A percentile compares a stretch with the other conserved stretches of the same genome.
Evolutionary conservation across 2,329 filamentous ascomycete genomes (phyloP).

Genomic region (Exophiala phaeomuriformis): DNA sequence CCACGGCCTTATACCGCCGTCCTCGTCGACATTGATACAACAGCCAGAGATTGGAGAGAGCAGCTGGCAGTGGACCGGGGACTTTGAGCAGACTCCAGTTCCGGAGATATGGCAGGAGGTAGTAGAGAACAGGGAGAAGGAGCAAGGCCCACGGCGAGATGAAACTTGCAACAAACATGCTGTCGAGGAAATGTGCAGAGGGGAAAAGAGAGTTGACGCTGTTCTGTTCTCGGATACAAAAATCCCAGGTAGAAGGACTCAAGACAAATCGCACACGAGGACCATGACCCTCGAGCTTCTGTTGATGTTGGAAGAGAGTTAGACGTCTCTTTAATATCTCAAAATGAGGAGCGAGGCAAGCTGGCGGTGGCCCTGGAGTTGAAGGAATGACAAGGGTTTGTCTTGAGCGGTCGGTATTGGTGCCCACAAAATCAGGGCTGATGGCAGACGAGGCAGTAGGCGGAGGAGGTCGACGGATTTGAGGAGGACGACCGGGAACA

Average conservation of each 20-base stretch:
- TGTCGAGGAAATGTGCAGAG: conserved; percentile 3
- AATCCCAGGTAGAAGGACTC: background rate
- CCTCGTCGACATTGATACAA: conserved; percentile 60
- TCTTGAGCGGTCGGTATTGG: background rate
- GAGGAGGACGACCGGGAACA: background rate
- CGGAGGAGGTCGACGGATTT: background rate
- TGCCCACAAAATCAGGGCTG: background rate
- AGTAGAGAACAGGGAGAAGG: conserved; percentile 48
- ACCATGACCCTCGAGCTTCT: too few species aligned
- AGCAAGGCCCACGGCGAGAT: conserved; percentile 39
- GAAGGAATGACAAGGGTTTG: background rate
- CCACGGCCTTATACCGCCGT: conserved; percentile 56
- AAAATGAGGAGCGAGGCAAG: background rate
- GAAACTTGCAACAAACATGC: conserved; percentile 23
- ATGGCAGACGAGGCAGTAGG: background rate
- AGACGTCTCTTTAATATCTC: too few species aligned
- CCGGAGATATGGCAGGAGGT: conserved; percentile 51
- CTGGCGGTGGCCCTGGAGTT: background rate
- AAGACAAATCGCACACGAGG: background rate
- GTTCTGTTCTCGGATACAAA: too few species aligned
- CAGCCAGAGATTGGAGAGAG: conserved; percentile 75
- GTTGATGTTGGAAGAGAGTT: too few species aligned
- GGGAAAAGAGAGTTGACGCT: background rate
- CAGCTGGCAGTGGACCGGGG: conserved; percentile 48
- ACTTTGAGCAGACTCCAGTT: conserved; percentile 48